phyloP scores from a whole-genome alignment of 2,329 filamentous ascomycete species.

The Cercospora sojina region DNA sequence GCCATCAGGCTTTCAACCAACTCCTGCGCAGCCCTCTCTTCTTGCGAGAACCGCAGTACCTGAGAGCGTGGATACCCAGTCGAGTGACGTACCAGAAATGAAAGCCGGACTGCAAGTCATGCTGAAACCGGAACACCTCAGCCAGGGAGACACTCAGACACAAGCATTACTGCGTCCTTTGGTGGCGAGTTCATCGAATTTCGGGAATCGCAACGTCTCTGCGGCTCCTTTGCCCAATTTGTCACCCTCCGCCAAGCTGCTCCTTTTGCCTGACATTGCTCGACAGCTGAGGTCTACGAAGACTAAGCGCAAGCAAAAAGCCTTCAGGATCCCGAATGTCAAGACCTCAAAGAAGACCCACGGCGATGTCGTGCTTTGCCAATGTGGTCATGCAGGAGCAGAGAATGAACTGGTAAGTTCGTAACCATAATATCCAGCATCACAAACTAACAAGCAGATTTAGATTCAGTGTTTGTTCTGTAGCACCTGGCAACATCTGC shows the following conservation, averaged over 20 bases:
- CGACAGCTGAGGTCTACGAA: constrained; percentile 14
- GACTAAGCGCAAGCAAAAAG: constrained; percentile 20
- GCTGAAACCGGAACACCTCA: constrained; percentile 34
- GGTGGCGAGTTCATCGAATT: not conserved
- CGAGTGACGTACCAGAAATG: constrained; percentile 29
- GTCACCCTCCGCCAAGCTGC: constrained; percentile 7
- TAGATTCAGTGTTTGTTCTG: constrained; percentile 50
- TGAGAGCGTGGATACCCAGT: constrained; percentile 27
- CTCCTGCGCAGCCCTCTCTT: not conserved
- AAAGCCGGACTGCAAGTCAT: constrained; percentile 28
- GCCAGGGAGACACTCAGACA: constrained; percentile 38
- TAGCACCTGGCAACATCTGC: constrained; percentile 46
- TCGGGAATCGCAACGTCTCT: constrained; percentile 1
- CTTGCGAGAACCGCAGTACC: not conserved
- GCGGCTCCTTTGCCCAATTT: not conserved
- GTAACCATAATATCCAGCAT: not conserved
- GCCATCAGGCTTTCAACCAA: not conserved
- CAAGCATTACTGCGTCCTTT: constrained; percentile 17
- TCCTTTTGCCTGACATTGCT: constrained; percentile 18
- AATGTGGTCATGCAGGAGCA: constrained; percentile 44
- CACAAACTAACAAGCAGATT: constrained; percentile 7
- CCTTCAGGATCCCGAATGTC: constrained; percentile 21
- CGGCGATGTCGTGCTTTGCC: constrained; percentile 39
- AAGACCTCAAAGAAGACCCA: constrained; percentile 13
- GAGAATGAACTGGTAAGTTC: constrained; percentile 45